Evolutionary conservation across 371 early-diverging fungal species (phyloP).

Genomic region (Syncephalis fuscata): DNA sequence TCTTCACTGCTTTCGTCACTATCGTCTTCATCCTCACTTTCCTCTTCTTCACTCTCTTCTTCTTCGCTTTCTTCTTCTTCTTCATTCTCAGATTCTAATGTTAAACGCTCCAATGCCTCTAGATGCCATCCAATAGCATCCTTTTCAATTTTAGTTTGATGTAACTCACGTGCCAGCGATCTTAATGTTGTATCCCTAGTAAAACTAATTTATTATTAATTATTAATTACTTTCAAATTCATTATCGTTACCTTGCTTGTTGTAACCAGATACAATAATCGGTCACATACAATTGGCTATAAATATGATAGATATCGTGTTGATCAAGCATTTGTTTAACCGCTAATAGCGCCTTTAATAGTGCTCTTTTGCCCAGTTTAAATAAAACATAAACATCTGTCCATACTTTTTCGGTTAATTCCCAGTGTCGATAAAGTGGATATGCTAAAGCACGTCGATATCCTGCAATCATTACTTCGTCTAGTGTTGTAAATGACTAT

Average conservation of each 20-base stretch:
- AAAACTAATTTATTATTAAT: background rate
- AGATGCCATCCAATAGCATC: constrained; percentile 54
- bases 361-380: constrained; percentile 61
- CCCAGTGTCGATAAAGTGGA: constrained; percentile 70
- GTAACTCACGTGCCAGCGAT: constrained; percentile 62
- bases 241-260: background rate
- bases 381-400: constrained; percentile 73
- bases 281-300: constrained; percentile 73
- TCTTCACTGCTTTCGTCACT: constrained; percentile 3
- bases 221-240: background rate
- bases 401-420: constrained; percentile 40
- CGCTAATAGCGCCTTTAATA: constrained; percentile 62
- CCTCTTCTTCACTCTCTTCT: background rate
- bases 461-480: constrained; percentile 36
- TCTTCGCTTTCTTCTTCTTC: constrained; percentile 11
- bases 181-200: constrained; percentile 44
- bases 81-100: constrained; percentile 18
- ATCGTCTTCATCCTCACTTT: constrained; percentile 3
- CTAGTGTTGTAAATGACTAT: constrained; percentile 43
- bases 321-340: constrained; percentile 62
- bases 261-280: constrained; percentile 98
- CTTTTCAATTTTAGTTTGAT: constrained; percentile 47
- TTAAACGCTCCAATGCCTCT: constrained; percentile 48
- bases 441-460: constrained; percentile 67
- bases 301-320: constrained; percentile 73